Evolutionary conservation across 257 asterid species (phyloP).

Genomic region (Solanum habrochaites): DNA sequence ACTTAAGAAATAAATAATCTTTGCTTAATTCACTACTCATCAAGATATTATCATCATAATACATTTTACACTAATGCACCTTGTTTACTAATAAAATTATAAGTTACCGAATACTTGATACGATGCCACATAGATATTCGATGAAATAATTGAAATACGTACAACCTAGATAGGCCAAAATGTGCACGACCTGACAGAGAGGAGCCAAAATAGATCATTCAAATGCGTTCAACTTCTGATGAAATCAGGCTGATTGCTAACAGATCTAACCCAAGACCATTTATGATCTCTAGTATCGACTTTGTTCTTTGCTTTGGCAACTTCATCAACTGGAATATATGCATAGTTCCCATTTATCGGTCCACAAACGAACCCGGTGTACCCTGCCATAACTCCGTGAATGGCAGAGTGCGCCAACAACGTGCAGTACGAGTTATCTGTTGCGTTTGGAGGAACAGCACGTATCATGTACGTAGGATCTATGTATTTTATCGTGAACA

Average conservation of each 20-base stretch:
- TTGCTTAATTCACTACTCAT: neutral
- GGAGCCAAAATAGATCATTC: neutral
- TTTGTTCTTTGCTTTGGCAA: slow-evolving; percentile 47
- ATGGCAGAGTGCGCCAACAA: slow-evolving; percentile 64
- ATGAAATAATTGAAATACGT: neutral
- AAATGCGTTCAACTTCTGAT: neutral
- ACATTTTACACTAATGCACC: neutral
- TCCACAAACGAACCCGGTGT: slow-evolving; percentile 64
- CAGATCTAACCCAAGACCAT: slow-evolving; percentile 90
- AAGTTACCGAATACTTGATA: neutral
- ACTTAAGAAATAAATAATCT: neutral
- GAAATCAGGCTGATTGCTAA: slow-evolving; percentile 79
- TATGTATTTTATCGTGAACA: slow-evolving; percentile 56
- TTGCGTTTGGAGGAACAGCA: slow-evolving; percentile 57
- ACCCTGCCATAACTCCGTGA: slow-evolving; percentile 88
- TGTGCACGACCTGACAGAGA: neutral
- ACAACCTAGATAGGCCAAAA: no score
- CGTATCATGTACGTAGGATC: slow-evolving; percentile 87
- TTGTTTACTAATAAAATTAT: neutral
- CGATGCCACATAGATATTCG: neutral
- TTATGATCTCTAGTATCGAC: slow-evolving; percentile 56
- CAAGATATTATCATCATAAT: neutral
- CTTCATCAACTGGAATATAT: slow-evolving; percentile 68
- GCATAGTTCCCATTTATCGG: slow-evolving; percentile 65
- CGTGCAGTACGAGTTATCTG: slow-evolving; percentile 65